Evolutionary conservation across 2,329 filamentous ascomycete species (phyloP).

Genomic region (Cladophialophora carrionii): DNA sequence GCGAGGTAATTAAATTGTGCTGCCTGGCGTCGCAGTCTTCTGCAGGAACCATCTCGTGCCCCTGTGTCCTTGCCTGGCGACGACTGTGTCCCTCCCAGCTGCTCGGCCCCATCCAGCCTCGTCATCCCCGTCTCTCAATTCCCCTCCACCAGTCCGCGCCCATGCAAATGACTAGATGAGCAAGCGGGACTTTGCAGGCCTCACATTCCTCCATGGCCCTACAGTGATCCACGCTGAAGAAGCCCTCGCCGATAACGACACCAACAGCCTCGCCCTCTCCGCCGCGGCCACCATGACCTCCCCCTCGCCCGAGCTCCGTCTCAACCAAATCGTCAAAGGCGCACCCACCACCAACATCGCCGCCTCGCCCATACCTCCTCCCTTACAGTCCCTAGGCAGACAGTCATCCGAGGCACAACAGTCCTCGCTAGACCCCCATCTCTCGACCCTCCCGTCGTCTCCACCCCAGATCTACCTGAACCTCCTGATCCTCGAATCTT

Average conservation of each 20-base stretch:
- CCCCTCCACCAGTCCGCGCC: background rate
- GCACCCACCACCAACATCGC: slow-evolving; percentile 68
- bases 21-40: slow-evolving; percentile 11
- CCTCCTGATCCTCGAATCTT: slow-evolving; percentile 93
- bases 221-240: slow-evolving; percentile 10
- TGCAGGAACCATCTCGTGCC: background rate
- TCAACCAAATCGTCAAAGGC: slow-evolving; percentile 93
- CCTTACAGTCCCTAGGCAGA: slow-evolving; percentile 41
- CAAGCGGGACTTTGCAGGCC: slow-evolving; percentile 1
- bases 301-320: slow-evolving; percentile 60
- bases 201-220: slow-evolving; percentile 21
- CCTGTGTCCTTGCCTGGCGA: background rate
- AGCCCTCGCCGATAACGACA: background rate
- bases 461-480: slow-evolving; percentile 98
- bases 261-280: background rate
- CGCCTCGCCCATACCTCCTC: slow-evolving; percentile 47
- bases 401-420: slow-evolving; percentile 26
- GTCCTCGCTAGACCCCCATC: slow-evolving; percentile 59
- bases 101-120: background rate
- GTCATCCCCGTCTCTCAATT: slow-evolving; percentile 1
- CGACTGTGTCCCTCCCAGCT: background rate
- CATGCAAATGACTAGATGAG: background rate
- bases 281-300: slow-evolving; percentile 10
- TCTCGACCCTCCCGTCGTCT: slow-evolving; percentile 81
- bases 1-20: background rate